phyloP scores from a whole-genome alignment of 495 filamentous ascomycete genomes.

The Xylaria nigripes region DNA sequence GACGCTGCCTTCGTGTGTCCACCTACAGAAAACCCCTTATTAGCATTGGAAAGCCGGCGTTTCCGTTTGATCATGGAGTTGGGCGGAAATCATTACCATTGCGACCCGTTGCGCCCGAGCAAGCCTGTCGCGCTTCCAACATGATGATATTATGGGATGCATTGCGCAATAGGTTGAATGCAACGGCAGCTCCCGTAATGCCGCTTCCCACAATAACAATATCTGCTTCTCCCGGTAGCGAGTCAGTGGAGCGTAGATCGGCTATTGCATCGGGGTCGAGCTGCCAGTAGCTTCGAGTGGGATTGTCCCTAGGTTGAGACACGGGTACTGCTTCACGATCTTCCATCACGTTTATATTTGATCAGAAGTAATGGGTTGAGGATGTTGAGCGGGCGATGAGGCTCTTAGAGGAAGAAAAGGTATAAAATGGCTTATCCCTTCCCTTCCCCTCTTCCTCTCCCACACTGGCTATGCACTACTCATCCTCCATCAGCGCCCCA shows the following conservation, averaged over 20 bases:
- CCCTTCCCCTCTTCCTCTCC: no score
- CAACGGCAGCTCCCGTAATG: conserved; percentile 56
- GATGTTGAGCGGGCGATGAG: no score
- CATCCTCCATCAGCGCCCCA: no score
- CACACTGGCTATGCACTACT: no score
- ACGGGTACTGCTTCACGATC: conserved; percentile 37
- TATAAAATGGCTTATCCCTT: no score
- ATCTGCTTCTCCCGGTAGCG: conserved; percentile 42
- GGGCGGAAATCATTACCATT: conserved; percentile 39
- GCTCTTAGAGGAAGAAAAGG: no score
- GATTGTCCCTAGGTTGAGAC: conserved; percentile 46
- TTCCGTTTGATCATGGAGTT: neutral
- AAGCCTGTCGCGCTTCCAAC: conserved; percentile 51
- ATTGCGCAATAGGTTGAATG: conserved; percentile 46
- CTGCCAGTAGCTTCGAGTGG: conserved; percentile 67
- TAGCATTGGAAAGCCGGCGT: neutral
- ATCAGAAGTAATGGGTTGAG: neutral
- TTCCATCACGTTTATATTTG: conserved; percentile 28
- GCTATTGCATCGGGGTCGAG: conserved; percentile 50
- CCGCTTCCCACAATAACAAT: conserved; percentile 62
- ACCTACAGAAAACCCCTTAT: conserved; percentile 22
- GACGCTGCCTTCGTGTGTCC: conserved; percentile 57
- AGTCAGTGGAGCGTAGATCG: conserved; percentile 39
- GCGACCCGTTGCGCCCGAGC: conserved; percentile 52
- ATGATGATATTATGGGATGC: conserved; percentile 36